Base-by-base conservation (phyloP, 208 protist species). In the Leishmania turanica region DNA sequence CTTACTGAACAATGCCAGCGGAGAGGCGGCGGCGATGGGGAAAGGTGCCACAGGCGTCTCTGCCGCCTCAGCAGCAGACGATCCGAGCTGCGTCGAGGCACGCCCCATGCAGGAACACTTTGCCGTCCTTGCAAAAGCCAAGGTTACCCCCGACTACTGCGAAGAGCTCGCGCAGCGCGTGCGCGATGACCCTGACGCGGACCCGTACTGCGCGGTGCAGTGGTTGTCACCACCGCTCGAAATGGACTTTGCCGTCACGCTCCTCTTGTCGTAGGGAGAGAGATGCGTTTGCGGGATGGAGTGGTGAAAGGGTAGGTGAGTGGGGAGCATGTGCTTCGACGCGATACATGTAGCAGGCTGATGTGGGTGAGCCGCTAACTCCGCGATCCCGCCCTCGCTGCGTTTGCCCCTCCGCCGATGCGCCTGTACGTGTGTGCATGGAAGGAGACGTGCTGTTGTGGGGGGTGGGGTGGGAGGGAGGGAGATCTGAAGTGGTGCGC, bases 121-220 rank as follows among this genome's bases (percentile, higher is more conserved):
- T 66, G 83, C 81, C 1, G 83, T 91, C n/a, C 71, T 91, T 42
- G 73, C 83, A 11, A 91, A 90, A 79, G 88, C 80, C 40, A 93
- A 91, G 73, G 82, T 91, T 62, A 83, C 78, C 17, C 76, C 72
- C 1, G 83, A 87, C 56, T 93, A 93, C 83, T 90, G 82, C 74
- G 78, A 82, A 47, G 75, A 81, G 54, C 78, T 93, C 70, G 81
- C 86, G 68, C 85, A 91, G 60, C 81, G 90, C 6, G 79, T 88
- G 58, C 81, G 88, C 6, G 45, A 81, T 6, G 75, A 85, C 51
- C 82, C 83, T 24, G 79, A 91, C 27, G 79, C 56, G 27, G 90
- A 93, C 58, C 90, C 88, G 34, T 91, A 91, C 78, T 90, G 85
- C 80, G 56, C 47, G 11, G 84, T 93, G 31, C 71, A 51, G 65